Evolutionary conservation across 2,329 filamentous ascomycete species (phyloP).

Genomic region (Colletotrichum coccodes): DNA sequence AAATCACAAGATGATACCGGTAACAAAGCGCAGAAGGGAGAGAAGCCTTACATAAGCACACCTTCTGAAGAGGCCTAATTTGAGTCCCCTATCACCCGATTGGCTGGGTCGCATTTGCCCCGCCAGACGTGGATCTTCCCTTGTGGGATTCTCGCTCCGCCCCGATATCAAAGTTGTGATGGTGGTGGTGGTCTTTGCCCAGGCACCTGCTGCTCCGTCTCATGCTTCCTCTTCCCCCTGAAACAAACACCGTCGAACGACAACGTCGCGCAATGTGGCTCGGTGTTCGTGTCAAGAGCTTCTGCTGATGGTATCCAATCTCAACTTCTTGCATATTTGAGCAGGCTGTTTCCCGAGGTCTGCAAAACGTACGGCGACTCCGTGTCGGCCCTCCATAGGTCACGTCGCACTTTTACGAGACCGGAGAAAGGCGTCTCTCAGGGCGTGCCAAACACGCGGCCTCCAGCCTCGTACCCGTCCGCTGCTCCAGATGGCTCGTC

Average conservation of each 20-base stretch:
- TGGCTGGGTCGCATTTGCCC: slow-evolving; percentile 1
- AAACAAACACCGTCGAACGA: not conserved
- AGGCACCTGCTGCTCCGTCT: not conserved
- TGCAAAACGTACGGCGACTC: not conserved
- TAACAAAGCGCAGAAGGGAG: not conserved
- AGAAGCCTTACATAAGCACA: not conserved
- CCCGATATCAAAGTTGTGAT: not conserved
- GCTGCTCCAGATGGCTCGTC: slow-evolving; percentile 4
- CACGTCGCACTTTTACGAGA: slow-evolving; percentile 14
- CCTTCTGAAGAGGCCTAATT: not conserved
- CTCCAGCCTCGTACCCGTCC: too few relatives aligned
- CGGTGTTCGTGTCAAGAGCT: not conserved
- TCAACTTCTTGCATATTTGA: slow-evolving; percentile 19
- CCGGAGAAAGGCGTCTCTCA: not conserved
- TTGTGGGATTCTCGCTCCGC: not conserved
- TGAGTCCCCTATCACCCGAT: not conserved
- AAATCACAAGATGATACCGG: not conserved
- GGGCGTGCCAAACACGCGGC: not conserved
- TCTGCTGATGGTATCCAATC: not conserved
- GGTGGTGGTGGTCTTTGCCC: not conserved
- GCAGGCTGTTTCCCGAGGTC: not conserved
- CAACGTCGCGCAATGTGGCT: not conserved
- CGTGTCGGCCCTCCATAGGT: not conserved
- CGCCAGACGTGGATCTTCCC: not conserved
- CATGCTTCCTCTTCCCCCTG: not conserved